These are phyloP conservation scores for Stylonectria norvegica DNA, from an alignment of 2,329 filamentous ascomycete species.

Conservation along the genomic window DNA sequence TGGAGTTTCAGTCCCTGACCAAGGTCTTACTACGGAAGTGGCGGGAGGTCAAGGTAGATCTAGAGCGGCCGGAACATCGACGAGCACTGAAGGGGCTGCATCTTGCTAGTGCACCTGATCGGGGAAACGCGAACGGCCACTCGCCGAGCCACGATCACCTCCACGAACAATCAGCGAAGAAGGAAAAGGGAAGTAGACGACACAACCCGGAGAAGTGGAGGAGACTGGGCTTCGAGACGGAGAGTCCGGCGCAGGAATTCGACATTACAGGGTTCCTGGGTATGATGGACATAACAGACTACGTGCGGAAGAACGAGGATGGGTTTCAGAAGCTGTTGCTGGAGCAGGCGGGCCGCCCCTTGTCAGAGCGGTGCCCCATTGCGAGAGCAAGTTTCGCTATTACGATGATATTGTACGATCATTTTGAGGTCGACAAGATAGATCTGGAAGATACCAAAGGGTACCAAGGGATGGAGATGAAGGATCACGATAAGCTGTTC, in stretches of 20 bases:
- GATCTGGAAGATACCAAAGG: conserved; percentile 75
- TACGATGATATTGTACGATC: conserved; percentile 85
- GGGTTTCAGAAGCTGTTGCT: conserved; percentile 87
- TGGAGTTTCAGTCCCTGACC: conserved; percentile 90
- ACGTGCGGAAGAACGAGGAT: conserved; percentile 87
- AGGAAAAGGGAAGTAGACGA: conserved; percentile 63
- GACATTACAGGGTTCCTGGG: conserved; percentile 82
- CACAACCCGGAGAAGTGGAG: conserved; percentile 93
- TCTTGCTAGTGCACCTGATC: conserved; percentile 71
- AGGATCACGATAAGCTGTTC: conserved; percentile 83
- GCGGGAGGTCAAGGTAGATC: conserved; percentile 78
- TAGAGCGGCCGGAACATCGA: conserved; percentile 85
- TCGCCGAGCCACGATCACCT: conserved; percentile 34
- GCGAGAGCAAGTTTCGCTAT: conserved; percentile 82
- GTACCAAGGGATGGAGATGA: conserved; percentile 69
- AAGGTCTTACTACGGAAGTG: conserved; percentile 86
- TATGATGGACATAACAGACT: conserved; percentile 97
- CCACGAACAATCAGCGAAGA: conserved; percentile 41
- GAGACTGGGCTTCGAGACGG: conserved; percentile 83
- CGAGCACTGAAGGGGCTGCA: conserved; percentile 83
- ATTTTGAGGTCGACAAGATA: conserved; percentile 87
- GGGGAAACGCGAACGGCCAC: conserved; percentile 37
- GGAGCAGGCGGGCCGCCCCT: conserved; percentile 75
- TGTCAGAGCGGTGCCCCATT: conserved; percentile 76
- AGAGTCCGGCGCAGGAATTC: conserved; percentile 84